A percentile compares a stretch with the other conserved stretches of the same genome.
These are phyloP conservation scores for Candida broadrunensis DNA, from an alignment of 805 yeast genomes.

Conservation along the genomic window DNA sequence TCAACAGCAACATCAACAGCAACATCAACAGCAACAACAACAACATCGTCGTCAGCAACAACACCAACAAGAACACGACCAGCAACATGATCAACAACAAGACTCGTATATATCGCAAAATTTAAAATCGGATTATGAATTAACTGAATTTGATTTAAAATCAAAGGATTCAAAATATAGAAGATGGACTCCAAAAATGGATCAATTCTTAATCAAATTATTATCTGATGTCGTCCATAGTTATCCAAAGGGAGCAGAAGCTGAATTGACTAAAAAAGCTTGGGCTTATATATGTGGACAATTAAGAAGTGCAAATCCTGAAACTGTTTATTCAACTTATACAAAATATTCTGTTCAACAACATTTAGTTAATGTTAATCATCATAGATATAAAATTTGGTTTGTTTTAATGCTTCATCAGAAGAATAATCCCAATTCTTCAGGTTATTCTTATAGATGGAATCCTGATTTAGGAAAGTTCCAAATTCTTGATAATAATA, in stretches of 20 bases:
- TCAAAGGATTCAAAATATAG: conserved; percentile 34
- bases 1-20: conserved; percentile 8
- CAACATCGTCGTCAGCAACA: conserved; percentile 1
- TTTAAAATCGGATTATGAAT: conserved; percentile 5
- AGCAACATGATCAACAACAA: conserved; percentile 1
- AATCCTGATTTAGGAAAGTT: conserved; percentile 32
- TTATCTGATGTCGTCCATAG: conserved; percentile 36
- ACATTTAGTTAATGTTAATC: conserved; percentile 34
- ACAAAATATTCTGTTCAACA: conserved; percentile 39
- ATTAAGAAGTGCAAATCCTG: conserved; percentile 34
- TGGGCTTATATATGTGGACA: conserved; percentile 37
- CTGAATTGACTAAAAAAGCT: conserved; percentile 33
- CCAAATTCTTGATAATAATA: conserved; percentile 26
- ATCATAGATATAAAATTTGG: conserved; percentile 36
- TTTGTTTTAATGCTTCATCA: conserved; percentile 28
- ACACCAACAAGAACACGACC: background rate
- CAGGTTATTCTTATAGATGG: conserved; percentile 32
- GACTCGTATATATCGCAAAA: background rate
- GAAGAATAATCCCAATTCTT: conserved; percentile 14
- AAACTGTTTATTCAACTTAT: conserved; percentile 38
- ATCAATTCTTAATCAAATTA: conserved; percentile 27
- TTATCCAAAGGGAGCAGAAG: conserved; percentile 25
- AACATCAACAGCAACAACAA: conserved; percentile 1
- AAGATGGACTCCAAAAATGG: conserved; percentile 39
- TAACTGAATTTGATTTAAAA: conserved; percentile 29